Base-by-base conservation (phyloP, 2,329 filamentous ascomycete genomes). In the Mycocentrospora acerina region DNA sequence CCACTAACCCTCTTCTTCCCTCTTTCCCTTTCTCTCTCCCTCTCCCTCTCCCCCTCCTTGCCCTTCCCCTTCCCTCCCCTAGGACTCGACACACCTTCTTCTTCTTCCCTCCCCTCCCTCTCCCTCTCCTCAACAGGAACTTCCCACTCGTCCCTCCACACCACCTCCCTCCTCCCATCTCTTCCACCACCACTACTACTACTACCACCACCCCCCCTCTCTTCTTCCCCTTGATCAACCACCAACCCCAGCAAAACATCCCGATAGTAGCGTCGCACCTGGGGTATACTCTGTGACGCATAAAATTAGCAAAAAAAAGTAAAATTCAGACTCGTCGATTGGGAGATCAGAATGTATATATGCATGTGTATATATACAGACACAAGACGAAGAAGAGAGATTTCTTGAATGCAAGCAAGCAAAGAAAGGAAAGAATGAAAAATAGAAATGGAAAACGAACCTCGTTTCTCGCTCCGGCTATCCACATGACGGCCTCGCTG, bases 401-500 rank as follows among this genome's bases (percentile, higher is more conserved):
- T n/a, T n/a, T n/a, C n/a, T n/a, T n/a, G n/a, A n/a, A n/a, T n/a
- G n/a, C n/a, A n/a, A n/a, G n/a, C 10, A 18, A 26, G 10, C 22
- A 9, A 22, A 16, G 19, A 19, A 12, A 17, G 19, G 7, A 7
- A 24, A 32, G 12, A 34, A 17, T 8, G 25, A 13, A 32, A 29
- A 16, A 33, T 27, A 13, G 15, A 25, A 15, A 32, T 19, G 13
- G 32, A 37, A 26, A 11, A 48, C 48, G 10, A 39, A 69, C 66
- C 62, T 70, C 67, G 19, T 66, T 55, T 32, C 63, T 32, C 17
- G 42, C 53, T 7, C 37, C 45, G 22, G 55, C 46, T 29, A 55
- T 57, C 64, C 67, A 68, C 9, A 68, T 55, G 24, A 70, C 33
- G 60, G 69, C 46, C 45, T 71, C 68, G 8, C 48, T 48, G 31